Conservation (phyloP, 495 filamentous ascomycete species). For the Neurospora sp. region DNA sequence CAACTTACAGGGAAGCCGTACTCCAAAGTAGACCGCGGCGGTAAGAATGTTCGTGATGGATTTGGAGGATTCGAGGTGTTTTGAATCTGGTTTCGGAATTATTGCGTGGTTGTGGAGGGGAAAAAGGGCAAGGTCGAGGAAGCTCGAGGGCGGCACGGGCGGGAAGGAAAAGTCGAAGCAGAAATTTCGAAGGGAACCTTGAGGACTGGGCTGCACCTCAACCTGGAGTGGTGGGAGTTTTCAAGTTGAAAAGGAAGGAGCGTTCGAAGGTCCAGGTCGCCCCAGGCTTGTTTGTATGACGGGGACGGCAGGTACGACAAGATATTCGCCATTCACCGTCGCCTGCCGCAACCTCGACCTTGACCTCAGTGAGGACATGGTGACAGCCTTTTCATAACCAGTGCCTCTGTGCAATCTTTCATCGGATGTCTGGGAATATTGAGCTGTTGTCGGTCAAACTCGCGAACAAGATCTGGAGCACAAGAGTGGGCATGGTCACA, state of each 20-base stretch:
- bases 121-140: neutral
- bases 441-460: neutral
- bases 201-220: neutral
- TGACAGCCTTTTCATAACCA: neutral
- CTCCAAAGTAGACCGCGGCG: neutral
- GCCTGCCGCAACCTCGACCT: neutral
- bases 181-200: neutral
- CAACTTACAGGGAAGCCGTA: neutral
- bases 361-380: neutral
- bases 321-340: neutral
- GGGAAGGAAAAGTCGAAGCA: neutral
- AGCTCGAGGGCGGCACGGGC: neutral
- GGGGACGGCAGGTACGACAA: neutral
- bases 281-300: neutral
- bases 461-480: neutral
- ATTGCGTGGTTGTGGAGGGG: neutral
- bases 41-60: neutral
- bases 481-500: neutral
- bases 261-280: neutral
- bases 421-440: neutral
- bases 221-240: neutral
- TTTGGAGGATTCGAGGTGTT: neutral
- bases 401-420: neutral
- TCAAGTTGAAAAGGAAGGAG: neutral
- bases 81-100: neutral